Conservation (phyloP, 441 rosid species). For the Erysimum pusillum region DNA sequence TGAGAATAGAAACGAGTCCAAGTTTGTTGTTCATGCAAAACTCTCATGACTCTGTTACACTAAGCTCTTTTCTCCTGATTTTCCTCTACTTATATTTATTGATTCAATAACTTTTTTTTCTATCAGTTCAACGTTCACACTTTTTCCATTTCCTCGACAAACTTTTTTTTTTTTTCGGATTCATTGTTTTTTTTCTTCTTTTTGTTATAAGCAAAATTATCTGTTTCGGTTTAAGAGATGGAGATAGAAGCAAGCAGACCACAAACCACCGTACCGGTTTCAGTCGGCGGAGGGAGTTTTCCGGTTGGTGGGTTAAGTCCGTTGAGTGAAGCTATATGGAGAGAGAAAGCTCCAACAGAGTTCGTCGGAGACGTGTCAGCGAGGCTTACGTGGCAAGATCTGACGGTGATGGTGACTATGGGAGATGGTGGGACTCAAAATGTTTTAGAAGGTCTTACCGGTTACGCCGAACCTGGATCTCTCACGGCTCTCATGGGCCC, state of each 20-base stretch:
- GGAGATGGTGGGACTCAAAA: constrained; percentile 83
- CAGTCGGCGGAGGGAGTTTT: constrained; percentile 52
- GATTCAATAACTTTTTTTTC: neutral
- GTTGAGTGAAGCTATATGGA: constrained; percentile 89
- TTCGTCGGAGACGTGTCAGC: constrained; percentile 85
- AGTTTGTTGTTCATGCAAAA: constrained; percentile 50
- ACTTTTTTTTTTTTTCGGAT: neutral
- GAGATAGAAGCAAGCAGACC: constrained; percentile 80
- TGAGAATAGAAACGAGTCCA: constrained; percentile 49
- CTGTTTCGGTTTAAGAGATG: constrained; percentile 52
- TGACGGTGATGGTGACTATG: constrained; percentile 83
- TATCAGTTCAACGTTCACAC: constrained; percentile 37
- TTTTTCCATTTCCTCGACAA: constrained; percentile 40
- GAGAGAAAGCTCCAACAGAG: constrained; percentile 67
- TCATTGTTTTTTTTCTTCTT: neutral
- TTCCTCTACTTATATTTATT: constrained; percentile 42
- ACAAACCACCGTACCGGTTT: constrained; percentile 42
- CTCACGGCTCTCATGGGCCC: constrained; percentile 97
- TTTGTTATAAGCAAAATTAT: neutral
- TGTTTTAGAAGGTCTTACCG: constrained; percentile 87
- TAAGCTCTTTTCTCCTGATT: constrained; percentile 33
- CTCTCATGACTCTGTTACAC: constrained; percentile 45
- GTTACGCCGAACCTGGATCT: constrained; percentile 90
- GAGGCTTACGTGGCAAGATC: constrained; percentile 92
- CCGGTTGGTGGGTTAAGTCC: constrained; percentile 79